phyloP scores from a whole-genome alignment of 2,329 filamentous ascomycete genomes.

The Septoria petroselini region DNA sequence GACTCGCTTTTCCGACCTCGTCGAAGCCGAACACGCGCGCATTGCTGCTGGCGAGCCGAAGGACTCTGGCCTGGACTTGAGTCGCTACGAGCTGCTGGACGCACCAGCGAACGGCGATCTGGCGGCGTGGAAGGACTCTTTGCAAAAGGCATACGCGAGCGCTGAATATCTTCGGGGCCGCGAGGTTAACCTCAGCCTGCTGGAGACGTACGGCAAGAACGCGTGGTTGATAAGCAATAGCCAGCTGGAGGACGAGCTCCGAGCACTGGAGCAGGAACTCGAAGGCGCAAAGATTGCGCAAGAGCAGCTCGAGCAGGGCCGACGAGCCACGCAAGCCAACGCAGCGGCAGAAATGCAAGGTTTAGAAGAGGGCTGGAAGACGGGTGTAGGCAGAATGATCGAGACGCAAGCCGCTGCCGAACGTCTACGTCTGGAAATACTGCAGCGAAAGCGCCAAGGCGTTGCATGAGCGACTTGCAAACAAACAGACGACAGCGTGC shows the following conservation, averaged over 20 bases:
- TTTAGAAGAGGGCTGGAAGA: slow-evolving; percentile 75
- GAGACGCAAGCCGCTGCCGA: slow-evolving; percentile 86
- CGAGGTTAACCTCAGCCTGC: slow-evolving; percentile 63
- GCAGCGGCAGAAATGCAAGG: slow-evolving; percentile 69
- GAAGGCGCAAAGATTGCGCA: slow-evolving; percentile 64
- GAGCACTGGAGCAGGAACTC: slow-evolving; percentile 70
- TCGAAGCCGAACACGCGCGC: slow-evolving; percentile 66
- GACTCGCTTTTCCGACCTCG: slow-evolving; percentile 61
- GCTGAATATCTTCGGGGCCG: slow-evolving; percentile 57
- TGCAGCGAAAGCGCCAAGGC: slow-evolving; percentile 58
- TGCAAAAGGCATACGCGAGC: slow-evolving; percentile 57
- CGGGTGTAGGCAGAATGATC: slow-evolving; percentile 71
- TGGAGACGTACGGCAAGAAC: slow-evolving; percentile 81
- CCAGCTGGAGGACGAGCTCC: slow-evolving; percentile 69
- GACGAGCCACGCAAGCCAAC: slow-evolving; percentile 67
- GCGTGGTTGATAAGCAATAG: slow-evolving; percentile 87
- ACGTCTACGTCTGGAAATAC: slow-evolving; percentile 62
- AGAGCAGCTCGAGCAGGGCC: slow-evolving; percentile 68
- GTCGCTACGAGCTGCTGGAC: slow-evolving; percentile 78
- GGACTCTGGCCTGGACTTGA: slow-evolving; percentile 63
- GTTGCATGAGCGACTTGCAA: too few relatives aligned
- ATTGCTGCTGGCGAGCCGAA: slow-evolving; percentile 52
- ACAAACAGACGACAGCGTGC: too few relatives aligned
- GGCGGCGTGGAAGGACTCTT: slow-evolving; percentile 49
- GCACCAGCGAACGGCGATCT: slow-evolving; percentile 48